These are phyloP conservation scores for Setaria italica DNA, from an alignment of 202 grass and related monocot species.

Conservation along the genomic window DNA sequence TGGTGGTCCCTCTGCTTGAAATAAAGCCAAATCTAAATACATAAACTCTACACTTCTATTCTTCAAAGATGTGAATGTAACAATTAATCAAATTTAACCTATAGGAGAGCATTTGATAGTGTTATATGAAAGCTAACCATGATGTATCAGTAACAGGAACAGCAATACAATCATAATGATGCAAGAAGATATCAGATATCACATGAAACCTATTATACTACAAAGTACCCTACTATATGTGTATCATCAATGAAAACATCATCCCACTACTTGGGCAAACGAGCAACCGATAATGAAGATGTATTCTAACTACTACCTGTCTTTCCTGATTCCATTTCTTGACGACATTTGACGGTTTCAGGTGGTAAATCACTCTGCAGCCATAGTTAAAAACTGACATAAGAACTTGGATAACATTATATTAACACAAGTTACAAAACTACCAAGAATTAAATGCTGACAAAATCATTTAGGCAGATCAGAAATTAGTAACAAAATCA, in stretches of 20 bases:
- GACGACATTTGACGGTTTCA: slow-evolving; percentile 37
- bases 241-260: neutral
- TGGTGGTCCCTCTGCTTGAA: slow-evolving; percentile 44
- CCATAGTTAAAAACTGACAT: slow-evolving; percentile 39
- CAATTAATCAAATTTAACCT: slow-evolving; percentile 29
- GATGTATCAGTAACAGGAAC: slow-evolving; percentile 1
- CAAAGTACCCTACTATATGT: neutral
- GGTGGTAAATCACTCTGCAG: slow-evolving; percentile 36
- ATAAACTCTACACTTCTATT: slow-evolving; percentile 17
- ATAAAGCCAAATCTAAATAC: slow-evolving; percentile 30
- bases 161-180: slow-evolving; percentile 15
- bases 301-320: slow-evolving; percentile 43
- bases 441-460: slow-evolving; percentile 19
- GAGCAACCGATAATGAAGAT: neutral
- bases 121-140: slow-evolving; percentile 9
- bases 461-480: slow-evolving; percentile 16
- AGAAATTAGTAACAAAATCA: neutral
- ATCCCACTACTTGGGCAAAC: neutral
- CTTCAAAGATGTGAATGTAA: slow-evolving; percentile 25
- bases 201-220: slow-evolving; percentile 19
- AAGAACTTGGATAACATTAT: slow-evolving; percentile 29
- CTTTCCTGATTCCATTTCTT: slow-evolving; percentile 34
- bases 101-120: neutral
- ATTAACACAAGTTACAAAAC: slow-evolving; percentile 37
- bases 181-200: slow-evolving; percentile 5